A percentile compares a stretch with the other conserved stretches of the same genome.
Conservation (phyloP, 495 filamentous ascomycete species). For the Penicillium mononematosum region DNA sequence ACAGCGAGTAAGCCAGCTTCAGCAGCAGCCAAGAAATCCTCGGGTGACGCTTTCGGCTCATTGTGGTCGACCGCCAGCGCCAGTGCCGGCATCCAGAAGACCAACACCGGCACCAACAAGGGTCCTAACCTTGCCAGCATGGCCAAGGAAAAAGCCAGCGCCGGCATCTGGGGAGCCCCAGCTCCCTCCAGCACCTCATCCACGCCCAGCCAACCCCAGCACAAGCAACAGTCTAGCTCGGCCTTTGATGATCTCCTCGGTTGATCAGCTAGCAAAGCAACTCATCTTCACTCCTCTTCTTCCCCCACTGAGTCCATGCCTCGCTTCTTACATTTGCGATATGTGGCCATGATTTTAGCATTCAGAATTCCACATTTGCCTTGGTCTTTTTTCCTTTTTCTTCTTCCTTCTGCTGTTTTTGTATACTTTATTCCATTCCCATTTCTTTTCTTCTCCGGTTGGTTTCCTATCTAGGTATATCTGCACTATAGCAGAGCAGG, state of each 20-base stretch:
- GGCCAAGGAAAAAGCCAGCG: slow-evolving; percentile 92
- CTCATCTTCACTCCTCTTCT: not conserved
- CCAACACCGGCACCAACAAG: slow-evolving; percentile 58
- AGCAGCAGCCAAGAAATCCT: slow-evolving; percentile 53
- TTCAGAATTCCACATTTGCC: slow-evolving; percentile 10
- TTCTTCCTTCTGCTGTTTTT: not conserved
- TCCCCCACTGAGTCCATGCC: not conserved
- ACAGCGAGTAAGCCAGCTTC: slow-evolving; percentile 45
- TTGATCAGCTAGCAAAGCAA: slow-evolving; percentile 30
- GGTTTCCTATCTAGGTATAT: not conserved
- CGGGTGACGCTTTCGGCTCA: slow-evolving; percentile 81
- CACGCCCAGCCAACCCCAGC: slow-evolving; percentile 33
- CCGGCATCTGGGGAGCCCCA: slow-evolving; percentile 85
- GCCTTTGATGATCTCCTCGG: slow-evolving; percentile 65
- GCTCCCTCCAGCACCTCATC: slow-evolving; percentile 36
- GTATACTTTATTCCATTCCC: not conserved
- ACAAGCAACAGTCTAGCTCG: slow-evolving; percentile 45
- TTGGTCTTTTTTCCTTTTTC: slow-evolving; percentile 5
- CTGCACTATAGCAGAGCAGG: not conserved
- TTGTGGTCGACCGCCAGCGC: slow-evolving; percentile 80
- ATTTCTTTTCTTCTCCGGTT: not conserved
- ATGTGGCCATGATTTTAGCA: slow-evolving; percentile 7
- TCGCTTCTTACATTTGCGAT: slow-evolving; percentile 4
- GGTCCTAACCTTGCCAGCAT: slow-evolving; percentile 82
- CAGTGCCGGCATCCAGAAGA: slow-evolving; percentile 75